Percentiles rank a stretch among this genome's conserved stretches.
Evolutionary conservation across 345 rosid genomes (phyloP).

Genomic region (Aurinia saxatilis): DNA sequence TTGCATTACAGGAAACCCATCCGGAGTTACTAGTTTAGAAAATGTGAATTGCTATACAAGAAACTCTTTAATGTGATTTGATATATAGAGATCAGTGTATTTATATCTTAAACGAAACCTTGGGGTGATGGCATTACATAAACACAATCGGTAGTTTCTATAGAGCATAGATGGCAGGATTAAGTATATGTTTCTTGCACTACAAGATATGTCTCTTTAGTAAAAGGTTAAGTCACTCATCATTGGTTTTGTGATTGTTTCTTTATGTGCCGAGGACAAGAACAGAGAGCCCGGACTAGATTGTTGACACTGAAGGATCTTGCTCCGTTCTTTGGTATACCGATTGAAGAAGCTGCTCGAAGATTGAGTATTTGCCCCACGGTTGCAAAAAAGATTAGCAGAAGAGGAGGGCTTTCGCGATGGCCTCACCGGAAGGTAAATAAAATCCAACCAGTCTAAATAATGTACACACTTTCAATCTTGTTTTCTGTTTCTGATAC

Average conservation of each 20-base stretch:
- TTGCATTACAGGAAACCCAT: neutral
- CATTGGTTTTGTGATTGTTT: neutral
- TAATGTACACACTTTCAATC: too few species aligned
- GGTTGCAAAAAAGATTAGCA: slow-evolving; percentile 2
- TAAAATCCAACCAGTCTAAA: neutral
- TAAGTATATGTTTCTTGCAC: too few species aligned
- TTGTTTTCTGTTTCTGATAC: neutral
- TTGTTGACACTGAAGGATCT: slow-evolving; percentile 6
- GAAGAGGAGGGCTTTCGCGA: neutral
- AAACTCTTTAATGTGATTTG: too few species aligned
- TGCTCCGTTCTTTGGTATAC: neutral
- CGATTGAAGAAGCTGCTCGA: slow-evolving; percentile 12
- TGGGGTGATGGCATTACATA: too few species aligned
- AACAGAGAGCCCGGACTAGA: slow-evolving; percentile 14
- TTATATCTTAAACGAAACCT: too few species aligned
- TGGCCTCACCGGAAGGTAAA: slow-evolving; percentile 16
- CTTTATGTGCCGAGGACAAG: neutral
- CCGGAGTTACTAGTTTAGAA: too few species aligned
- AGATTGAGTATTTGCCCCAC: neutral
- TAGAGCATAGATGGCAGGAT: too few species aligned
- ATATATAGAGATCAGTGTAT: too few species aligned
- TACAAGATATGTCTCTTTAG: neutral
- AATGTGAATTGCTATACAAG: too few species aligned
- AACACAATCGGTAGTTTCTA: too few species aligned
- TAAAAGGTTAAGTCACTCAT: neutral